phyloP scores from a whole-genome alignment of 257 asterid genomes.

The Haberlea rhodopensis region DNA sequence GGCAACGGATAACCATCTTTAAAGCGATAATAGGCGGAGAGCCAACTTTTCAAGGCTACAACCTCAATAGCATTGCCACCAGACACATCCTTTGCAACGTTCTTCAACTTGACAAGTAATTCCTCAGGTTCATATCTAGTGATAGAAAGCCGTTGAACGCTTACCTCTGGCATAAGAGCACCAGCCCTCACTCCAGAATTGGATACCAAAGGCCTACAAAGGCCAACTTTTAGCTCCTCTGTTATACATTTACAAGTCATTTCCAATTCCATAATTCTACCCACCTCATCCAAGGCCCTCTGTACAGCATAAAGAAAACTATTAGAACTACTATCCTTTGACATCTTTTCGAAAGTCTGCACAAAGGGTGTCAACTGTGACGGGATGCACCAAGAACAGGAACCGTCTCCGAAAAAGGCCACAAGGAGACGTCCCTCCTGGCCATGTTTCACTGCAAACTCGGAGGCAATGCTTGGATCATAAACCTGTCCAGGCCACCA shows the following conservation, averaged over 20 bases:
- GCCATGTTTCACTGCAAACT: too few species aligned
- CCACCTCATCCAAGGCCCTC: slow-evolving; percentile 41
- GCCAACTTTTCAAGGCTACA: slow-evolving; percentile 46
- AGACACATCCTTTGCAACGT: slow-evolving; percentile 33
- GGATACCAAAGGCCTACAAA: slow-evolving; percentile 31
- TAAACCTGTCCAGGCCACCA: too few species aligned
- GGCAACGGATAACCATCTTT: slow-evolving; percentile 40
- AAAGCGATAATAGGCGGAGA: slow-evolving; percentile 46
- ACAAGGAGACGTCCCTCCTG: too few species aligned
- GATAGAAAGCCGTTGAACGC: slow-evolving; percentile 30
- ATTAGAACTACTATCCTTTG: slow-evolving; percentile 38
- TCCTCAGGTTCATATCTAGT: slow-evolving; percentile 38
- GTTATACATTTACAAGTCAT: slow-evolving; percentile 46
- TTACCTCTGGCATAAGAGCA: slow-evolving; percentile 40
- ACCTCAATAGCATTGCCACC: too few species aligned
- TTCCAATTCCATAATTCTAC: slow-evolving; percentile 32
- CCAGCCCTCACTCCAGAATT: slow-evolving; percentile 52
- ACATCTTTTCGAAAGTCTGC: slow-evolving; percentile 39
- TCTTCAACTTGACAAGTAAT: slow-evolving; percentile 30
- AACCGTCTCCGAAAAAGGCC: too few species aligned
- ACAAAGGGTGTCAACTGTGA: slow-evolving; percentile 43
- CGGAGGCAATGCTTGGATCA: too few species aligned
- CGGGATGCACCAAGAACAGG: slow-evolving; percentile 53
- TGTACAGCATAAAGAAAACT: too few species aligned
- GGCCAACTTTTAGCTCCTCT: slow-evolving; percentile 27